Evolutionary conservation across 2,329 filamentous ascomycete species (phyloP), one percentile per base, ranked within the genome.

Genomic region (Pseudomassariella vexata): DNA sequence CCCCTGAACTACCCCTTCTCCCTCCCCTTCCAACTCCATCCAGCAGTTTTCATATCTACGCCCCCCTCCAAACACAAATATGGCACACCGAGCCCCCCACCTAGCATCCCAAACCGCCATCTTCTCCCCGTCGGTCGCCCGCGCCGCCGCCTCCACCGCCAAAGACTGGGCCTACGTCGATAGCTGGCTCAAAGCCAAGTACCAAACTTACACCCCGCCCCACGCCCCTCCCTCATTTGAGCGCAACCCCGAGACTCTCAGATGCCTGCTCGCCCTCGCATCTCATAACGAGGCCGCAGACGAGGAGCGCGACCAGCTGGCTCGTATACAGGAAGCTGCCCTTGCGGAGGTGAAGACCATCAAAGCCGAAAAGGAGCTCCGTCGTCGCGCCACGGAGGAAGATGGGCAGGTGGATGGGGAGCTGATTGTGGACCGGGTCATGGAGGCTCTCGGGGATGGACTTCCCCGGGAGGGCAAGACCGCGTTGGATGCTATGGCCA

Each of bases 91-190:
- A 12, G 16, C 30, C 28, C 37, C 38, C 14, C 58, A 61, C 36
- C 48, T 61, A 23, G 19, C 32, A 19, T 52, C 53, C 2, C 44
- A 27, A 25, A 52, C 70, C 9, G 74, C 76, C 39, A 79, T 83
- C 35, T 83, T 82, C 60, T 82, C 79, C 4, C 79, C 79, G 9
- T 79, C 76, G 0, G 63, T 79, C 19, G 77, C 78, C 32, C 82
- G 86, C 37, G 80, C 84, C 39, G 84, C 86, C 45, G 83, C 85
- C 40, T 83, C 84, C 9, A 79, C 84, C 41, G 85, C 87, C 28
- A 89, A 90, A 53, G 89, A 95, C 60, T 96, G 90, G 90, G 81
- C 79, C 34, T 87, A 85, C 44, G 74, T 95, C 45, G 87, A 94
- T 59, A 67, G 68, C 47, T 96, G 90, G 89, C 76, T 95, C 9